phyloP scores from a whole-genome alignment of 1,284 basidiomycete species.

The Pseudozyma sp. region DNA sequence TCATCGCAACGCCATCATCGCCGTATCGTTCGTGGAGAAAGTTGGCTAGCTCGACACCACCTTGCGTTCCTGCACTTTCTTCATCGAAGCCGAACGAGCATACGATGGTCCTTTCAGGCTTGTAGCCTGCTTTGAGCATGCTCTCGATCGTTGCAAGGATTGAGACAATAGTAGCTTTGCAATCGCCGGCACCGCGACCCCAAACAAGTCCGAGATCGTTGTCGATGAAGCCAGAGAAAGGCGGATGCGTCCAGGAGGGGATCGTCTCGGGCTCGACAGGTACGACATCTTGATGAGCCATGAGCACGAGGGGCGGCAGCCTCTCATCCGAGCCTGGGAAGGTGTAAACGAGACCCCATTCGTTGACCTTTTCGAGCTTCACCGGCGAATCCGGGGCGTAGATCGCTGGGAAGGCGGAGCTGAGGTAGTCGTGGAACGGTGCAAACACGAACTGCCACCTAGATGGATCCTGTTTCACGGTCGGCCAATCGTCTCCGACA shows the following conservation, averaged over 20 bases:
- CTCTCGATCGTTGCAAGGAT: slow-evolving; percentile 72
- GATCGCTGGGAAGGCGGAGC: slow-evolving; percentile 32
- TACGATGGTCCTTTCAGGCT: slow-evolving; percentile 71
- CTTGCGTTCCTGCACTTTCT: slow-evolving; percentile 70
- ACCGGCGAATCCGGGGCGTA: slow-evolving; percentile 37
- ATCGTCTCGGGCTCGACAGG: slow-evolving; percentile 72
- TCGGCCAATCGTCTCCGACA: slow-evolving; percentile 53
- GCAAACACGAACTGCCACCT: slow-evolving; percentile 48
- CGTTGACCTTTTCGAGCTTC: slow-evolving; percentile 71
- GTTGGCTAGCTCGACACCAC: slow-evolving; percentile 51
- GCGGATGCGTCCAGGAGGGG: slow-evolving; percentile 71
- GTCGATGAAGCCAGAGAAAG: slow-evolving; percentile 72
- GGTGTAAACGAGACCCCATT: slow-evolving; percentile 76
- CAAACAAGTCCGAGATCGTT: slow-evolving; percentile 71
- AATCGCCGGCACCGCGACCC: slow-evolving; percentile 69
- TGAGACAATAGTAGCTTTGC: slow-evolving; percentile 71
- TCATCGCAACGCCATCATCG: slow-evolving; percentile 51
- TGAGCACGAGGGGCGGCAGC: slow-evolving; percentile 77
- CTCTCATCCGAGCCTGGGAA: slow-evolving; percentile 74
- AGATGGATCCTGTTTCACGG: slow-evolving; percentile 39
- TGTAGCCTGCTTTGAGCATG: slow-evolving; percentile 69
- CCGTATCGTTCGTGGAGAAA: slow-evolving; percentile 54
- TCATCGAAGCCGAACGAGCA: slow-evolving; percentile 79
- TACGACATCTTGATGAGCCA: slow-evolving; percentile 76
- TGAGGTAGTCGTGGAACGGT: slow-evolving; percentile 50